Percentiles rank a stretch among this genome's conserved stretches.
phyloP scores from a whole-genome alignment of 495 filamentous ascomycete genomes.

The Talaromyces thailandensis region DNA sequence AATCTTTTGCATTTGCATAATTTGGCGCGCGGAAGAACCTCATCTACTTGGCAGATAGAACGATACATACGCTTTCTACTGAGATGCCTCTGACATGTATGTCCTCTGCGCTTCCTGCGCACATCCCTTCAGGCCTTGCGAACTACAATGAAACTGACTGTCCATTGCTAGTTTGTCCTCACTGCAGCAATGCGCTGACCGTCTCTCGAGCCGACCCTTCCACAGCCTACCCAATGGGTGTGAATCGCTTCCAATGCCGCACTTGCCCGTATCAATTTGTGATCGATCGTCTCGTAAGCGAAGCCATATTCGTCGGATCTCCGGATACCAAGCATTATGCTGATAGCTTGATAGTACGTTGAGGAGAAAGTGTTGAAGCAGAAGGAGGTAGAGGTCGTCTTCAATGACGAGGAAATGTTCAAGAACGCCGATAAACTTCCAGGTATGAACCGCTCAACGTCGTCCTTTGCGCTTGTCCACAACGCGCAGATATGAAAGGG shows the following conservation, averaged over 20 bases:
- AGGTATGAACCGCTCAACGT: constrained; percentile 31
- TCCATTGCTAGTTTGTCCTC: constrained; percentile 65
- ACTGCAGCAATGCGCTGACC: constrained; percentile 82
- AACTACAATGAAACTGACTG: background rate
- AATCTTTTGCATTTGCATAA: background rate
- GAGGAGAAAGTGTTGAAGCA: constrained; percentile 63
- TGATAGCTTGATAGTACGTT: constrained; percentile 46
- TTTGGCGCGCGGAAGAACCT: background rate
- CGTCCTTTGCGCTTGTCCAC: constrained; percentile 1
- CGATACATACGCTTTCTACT: background rate
- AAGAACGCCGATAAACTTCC: constrained; percentile 77
- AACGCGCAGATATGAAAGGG: background rate
- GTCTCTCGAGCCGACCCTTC: constrained; percentile 48
- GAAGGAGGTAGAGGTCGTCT: constrained; percentile 84
- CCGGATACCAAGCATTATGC: background rate
- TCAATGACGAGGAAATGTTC: constrained; percentile 80
- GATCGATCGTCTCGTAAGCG: constrained; percentile 35
- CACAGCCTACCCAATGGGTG: constrained; percentile 35
- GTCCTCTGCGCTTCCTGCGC: constrained; percentile 9
- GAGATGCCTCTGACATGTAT: constrained; percentile 36
- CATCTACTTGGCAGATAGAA: background rate
- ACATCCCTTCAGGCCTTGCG: background rate
- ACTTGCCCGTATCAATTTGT: constrained; percentile 85
- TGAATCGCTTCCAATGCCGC: constrained; percentile 81
- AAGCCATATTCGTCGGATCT: background rate